Conservation (phyloP, 768 basidiomycete species). For the Psilocybe tampanensis region DNA sequence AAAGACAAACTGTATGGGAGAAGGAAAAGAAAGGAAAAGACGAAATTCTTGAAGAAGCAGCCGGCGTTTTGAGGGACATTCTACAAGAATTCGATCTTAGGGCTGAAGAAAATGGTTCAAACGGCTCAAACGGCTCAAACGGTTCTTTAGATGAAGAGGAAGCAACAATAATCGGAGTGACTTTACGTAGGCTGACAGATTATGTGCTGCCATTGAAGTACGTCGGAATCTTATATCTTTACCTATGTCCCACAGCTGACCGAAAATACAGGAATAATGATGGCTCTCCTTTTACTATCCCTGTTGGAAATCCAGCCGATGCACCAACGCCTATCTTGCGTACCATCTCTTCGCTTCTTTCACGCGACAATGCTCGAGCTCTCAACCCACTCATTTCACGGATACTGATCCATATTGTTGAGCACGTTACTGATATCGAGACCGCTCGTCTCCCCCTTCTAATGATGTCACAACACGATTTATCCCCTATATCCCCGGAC, state of each 20-base stretch:
- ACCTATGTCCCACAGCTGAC: conserved; percentile 1
- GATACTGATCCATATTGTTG: conserved; percentile 64
- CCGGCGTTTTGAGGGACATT: conserved; percentile 70
- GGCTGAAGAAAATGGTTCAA: conserved; percentile 55
- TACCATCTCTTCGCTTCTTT: conserved; percentile 61
- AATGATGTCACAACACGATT: conserved; percentile 68
- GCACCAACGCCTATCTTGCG: conserved; percentile 67
- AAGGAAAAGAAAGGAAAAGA: conserved; percentile 42
- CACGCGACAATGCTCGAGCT: conserved; percentile 59
- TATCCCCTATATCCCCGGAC: conserved; percentile 70
- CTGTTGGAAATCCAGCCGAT: conserved; percentile 53
- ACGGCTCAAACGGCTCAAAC: too few species aligned
- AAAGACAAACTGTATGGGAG: conserved; percentile 22
- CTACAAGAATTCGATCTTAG: conserved; percentile 72
- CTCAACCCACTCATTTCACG: conserved; percentile 64
- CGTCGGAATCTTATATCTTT: conserved; percentile 26
- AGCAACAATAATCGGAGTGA: conserved; percentile 62
- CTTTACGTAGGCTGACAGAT: conserved; percentile 56
- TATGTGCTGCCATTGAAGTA: conserved; percentile 64
- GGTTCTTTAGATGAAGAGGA: conserved; percentile 68
- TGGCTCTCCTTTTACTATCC: conserved; percentile 40
- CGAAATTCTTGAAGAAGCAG: conserved; percentile 67
- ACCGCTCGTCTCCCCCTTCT: conserved; percentile 60
- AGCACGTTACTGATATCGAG: conserved; percentile 71
- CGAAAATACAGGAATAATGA: conserved; percentile 31